Conservation (phyloP, 106 monocot genomes). For the Agapanthus africanus region DNA sequence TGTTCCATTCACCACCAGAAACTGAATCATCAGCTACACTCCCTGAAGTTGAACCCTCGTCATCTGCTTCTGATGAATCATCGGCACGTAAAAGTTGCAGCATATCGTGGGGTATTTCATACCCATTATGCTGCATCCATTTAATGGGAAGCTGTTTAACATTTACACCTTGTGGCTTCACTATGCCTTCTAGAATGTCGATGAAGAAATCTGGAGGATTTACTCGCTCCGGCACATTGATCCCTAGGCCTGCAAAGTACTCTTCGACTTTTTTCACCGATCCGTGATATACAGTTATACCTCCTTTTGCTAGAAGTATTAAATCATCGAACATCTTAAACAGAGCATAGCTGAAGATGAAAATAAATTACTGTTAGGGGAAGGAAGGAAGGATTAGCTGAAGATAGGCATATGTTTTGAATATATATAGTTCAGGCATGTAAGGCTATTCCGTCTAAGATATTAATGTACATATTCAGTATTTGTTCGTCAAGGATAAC, state of each 20-base stretch:
- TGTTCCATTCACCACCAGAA: slow-evolving; percentile 16
- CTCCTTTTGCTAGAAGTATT: slow-evolving; percentile 67
- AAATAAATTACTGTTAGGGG: not conserved
- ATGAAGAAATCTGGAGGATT: slow-evolving; percentile 77
- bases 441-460: not conserved
- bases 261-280: slow-evolving; percentile 51
- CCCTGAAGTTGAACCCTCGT: slow-evolving; percentile 3
- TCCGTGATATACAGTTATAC: slow-evolving; percentile 58
- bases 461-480: not conserved
- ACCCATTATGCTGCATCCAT: slow-evolving; percentile 64
- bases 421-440: not conserved
- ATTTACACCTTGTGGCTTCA: slow-evolving; percentile 37
- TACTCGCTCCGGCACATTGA: slow-evolving; percentile 60
- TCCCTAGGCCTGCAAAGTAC: slow-evolving; percentile 54
- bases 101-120: slow-evolving; percentile 47
- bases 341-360: slow-evolving; percentile 42
- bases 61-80: slow-evolving; percentile 8
- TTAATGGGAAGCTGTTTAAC: slow-evolving; percentile 42
- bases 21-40: slow-evolving; percentile 9
- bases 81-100: slow-evolving; percentile 14
- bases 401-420: not conserved
- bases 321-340: slow-evolving; percentile 74
- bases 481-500: not conserved
- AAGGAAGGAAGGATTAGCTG: too few relatives aligned
- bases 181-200: slow-evolving; percentile 67